Conservation (phyloP, 2,329 filamentous ascomycete species). For the Teratosphaeriaceae sp. region DNA sequence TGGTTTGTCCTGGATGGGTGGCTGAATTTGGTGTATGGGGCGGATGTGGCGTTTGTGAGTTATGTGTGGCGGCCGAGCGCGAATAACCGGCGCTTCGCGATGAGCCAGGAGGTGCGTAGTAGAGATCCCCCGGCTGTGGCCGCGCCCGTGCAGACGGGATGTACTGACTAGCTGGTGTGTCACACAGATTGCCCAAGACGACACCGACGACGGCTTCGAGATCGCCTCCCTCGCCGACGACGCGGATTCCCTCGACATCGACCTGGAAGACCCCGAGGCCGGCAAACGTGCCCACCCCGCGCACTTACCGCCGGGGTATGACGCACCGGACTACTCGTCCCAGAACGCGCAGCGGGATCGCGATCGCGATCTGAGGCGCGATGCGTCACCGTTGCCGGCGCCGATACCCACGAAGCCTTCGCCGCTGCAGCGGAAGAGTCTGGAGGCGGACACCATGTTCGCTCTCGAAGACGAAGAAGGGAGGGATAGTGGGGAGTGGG, state of each 20-base stretch:
- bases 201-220: conserved; percentile 97
- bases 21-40: conserved; percentile 93
- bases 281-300: conserved; percentile 27
- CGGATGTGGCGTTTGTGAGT: conserved; percentile 85
- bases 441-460: conserved; percentile 93
- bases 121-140: conserved; percentile 21
- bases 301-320: conserved; percentile 26
- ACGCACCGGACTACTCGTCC: conserved; percentile 25
- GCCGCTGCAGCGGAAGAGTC: conserved; percentile 50
- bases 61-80: conserved; percentile 96
- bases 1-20: conserved; percentile 98
- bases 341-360: conserved; percentile 8
- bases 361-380: conserved; percentile 23
- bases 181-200: conserved; percentile 79
- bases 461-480: conserved; percentile 66
- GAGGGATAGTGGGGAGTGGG: conserved; percentile 50
- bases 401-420: conserved; percentile 43
- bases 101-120: conserved; percentile 98
- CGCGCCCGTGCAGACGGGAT: neutral
- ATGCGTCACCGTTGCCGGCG: conserved; percentile 47
- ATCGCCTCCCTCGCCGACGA: conserved; percentile 85
- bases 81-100: conserved; percentile 94
- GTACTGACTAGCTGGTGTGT: neutral
- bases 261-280: conserved; percentile 32
- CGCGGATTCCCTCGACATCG: conserved; percentile 59